These are phyloP conservation scores for Candida koratica DNA, from an alignment of 805 yeast genomes.

Conservation along the genomic window DNA sequence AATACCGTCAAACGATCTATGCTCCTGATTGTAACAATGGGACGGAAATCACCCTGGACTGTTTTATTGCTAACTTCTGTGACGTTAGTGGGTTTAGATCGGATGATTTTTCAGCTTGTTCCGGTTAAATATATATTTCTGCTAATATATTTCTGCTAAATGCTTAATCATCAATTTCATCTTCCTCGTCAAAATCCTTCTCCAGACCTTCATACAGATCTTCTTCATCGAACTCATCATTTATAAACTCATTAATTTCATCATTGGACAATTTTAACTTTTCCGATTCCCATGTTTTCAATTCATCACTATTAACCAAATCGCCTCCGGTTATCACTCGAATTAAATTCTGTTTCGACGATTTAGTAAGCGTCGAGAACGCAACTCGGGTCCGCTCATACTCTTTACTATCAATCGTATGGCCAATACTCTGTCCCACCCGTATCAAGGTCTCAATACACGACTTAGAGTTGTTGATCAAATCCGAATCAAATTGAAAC, in stretches of 20 bases:
- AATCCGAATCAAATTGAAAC: slow-evolving; percentile 68
- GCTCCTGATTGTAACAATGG: slow-evolving; percentile 45
- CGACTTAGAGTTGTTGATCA: slow-evolving; percentile 60
- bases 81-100: slow-evolving; percentile 11
- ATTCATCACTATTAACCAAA: slow-evolving; percentile 25
- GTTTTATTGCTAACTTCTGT: slow-evolving; percentile 23
- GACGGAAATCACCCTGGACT: slow-evolving; percentile 17
- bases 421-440: slow-evolving; percentile 93
- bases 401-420: slow-evolving; percentile 49
- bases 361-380: slow-evolving; percentile 45
- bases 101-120: slow-evolving; percentile 9
- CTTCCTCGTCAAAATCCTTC: slow-evolving; percentile 4
- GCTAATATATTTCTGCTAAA: slow-evolving; percentile 3
- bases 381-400: slow-evolving; percentile 44
- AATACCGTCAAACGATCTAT: slow-evolving; percentile 54
- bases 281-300: slow-evolving; percentile 37
- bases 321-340: slow-evolving; percentile 58
- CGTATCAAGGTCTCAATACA: slow-evolving; percentile 78
- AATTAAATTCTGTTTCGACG: slow-evolving; percentile 46
- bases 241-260: slow-evolving; percentile 20
- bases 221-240: slow-evolving; percentile 7
- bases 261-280: slow-evolving; percentile 23
- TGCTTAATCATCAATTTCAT: slow-evolving; percentile 8
- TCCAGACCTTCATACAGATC: slow-evolving; percentile 8
- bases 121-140: too few relatives aligned